These are phyloP conservation scores for Aspergillus proliferans DNA, from an alignment of 2,329 filamentous ascomycete species.

Conservation along the genomic window DNA sequence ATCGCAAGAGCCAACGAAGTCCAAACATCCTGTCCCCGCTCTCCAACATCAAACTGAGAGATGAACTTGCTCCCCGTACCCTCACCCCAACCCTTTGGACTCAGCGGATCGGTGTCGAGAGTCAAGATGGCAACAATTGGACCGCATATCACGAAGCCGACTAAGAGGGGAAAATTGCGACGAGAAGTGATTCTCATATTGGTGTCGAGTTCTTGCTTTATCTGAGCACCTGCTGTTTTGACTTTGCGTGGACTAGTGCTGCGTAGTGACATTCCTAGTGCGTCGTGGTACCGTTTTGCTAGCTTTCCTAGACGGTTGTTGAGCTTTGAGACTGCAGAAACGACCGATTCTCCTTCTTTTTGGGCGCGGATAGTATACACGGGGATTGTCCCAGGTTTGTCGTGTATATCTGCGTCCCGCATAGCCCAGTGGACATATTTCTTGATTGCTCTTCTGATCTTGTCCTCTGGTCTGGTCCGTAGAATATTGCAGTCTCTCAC, in stretches of 20 bases:
- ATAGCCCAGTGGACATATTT: constrained; percentile 51
- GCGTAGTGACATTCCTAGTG: constrained; percentile 6
- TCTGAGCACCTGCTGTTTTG: not conserved
- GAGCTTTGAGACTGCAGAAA: constrained; percentile 38
- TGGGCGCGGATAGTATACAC: constrained; percentile 43
- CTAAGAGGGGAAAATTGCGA: constrained; percentile 43
- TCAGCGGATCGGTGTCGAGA: constrained; percentile 37
- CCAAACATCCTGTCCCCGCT: constrained; percentile 54
- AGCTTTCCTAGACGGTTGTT: constrained; percentile 40
- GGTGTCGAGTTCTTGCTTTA: constrained; percentile 1
- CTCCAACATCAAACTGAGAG: constrained; percentile 49
- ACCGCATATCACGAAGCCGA: constrained; percentile 50
- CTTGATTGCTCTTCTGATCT: constrained; percentile 38
- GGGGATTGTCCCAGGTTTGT: constrained; percentile 30
- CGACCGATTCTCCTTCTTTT: constrained; percentile 32
- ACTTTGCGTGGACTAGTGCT: not conserved
- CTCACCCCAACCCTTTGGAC: constrained; percentile 10
- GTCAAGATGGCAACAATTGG: constrained; percentile 50
- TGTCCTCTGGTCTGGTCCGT: constrained; percentile 25
- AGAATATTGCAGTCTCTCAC: constrained; percentile 46
- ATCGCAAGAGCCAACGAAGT: constrained; percentile 54
- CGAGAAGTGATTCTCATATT: constrained; percentile 6
- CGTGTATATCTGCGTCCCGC: constrained; percentile 42
- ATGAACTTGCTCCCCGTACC: constrained; percentile 32
- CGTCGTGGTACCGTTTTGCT: constrained; percentile 37